phyloP scores from a whole-genome alignment of 208 protist genomes.

The Trypanosoma theileri region DNA sequence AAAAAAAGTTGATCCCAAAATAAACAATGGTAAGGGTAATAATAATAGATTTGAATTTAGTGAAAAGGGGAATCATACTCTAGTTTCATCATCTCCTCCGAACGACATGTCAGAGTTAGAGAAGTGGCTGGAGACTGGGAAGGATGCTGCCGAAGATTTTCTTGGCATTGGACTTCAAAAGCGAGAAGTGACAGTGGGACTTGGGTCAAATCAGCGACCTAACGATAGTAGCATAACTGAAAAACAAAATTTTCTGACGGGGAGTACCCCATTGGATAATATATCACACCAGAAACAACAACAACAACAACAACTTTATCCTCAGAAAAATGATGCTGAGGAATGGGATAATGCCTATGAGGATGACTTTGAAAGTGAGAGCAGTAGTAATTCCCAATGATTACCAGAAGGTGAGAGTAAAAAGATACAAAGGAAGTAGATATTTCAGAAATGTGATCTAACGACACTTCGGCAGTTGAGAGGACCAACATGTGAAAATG shows the following conservation, averaged over 20 bases:
- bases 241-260: no score
- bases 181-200: not conserved
- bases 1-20: not conserved
- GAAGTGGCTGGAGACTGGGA: not conserved
- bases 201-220: not conserved
- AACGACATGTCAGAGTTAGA: constrained; percentile 5
- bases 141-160: not conserved
- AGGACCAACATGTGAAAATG: no score
- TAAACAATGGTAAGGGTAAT: not conserved
- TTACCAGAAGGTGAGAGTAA: not conserved
- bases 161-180: not conserved
- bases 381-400: not conserved
- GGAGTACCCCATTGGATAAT: no score
- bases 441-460: no score
- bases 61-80: not conserved
- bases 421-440: not conserved
- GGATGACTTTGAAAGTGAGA: constrained; percentile 43
- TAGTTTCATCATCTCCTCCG: not conserved
- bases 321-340: not conserved
- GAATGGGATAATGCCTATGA: constrained; percentile 32
- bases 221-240: not conserved
- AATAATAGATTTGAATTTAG: not conserved
- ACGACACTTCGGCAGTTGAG: no score
- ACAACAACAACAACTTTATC: not conserved
- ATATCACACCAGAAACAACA: not conserved